Percentiles rank a stretch among this genome's conserved stretches.
These are phyloP conservation scores for Fusarium paranaense DNA, from an alignment of 2,329 filamentous ascomycete species.

Conservation along the genomic window DNA sequence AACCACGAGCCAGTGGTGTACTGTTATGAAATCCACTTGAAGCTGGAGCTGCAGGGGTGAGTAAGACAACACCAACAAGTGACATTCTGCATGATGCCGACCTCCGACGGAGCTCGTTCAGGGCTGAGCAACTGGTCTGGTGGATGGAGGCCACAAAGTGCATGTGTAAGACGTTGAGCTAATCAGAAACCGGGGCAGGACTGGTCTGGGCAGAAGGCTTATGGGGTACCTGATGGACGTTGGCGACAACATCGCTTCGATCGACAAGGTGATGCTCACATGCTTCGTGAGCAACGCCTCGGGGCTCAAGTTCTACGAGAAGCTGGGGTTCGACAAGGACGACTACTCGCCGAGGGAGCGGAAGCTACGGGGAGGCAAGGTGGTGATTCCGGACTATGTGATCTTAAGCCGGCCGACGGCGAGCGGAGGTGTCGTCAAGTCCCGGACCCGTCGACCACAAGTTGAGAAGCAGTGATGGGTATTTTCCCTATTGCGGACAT, in stretches of 20 bases:
- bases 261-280: conserved; percentile 79
- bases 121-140: conserved; percentile 2
- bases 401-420: conserved; percentile 66
- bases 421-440: conserved; percentile 10
- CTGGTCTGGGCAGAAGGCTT: conserved; percentile 71
- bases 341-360: conserved; percentile 65
- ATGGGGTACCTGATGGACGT: conserved; percentile 67
- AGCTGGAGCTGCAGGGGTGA: conserved; percentile 65
- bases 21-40: conserved; percentile 82
- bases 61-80: conserved; percentile 29
- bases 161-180: conserved; percentile 14
- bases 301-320: conserved; percentile 71
- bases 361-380: conserved; percentile 65
- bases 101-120: conserved; percentile 6
- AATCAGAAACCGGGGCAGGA: conserved; percentile 52
- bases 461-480: not conserved
- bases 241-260: conserved; percentile 63
- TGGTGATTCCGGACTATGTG: conserved; percentile 67
- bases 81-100: not conserved
- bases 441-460: conserved; percentile 25
- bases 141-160: not conserved
- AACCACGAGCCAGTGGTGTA: conserved; percentile 75
- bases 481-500: not conserved
- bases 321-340: conserved; percentile 68
- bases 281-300: conserved; percentile 73